Evolutionary conservation across 2,329 filamentous ascomycete genomes (phyloP), one percentile per base, ranked within the genome.

Genomic region (Botrytis sinoallii): DNA sequence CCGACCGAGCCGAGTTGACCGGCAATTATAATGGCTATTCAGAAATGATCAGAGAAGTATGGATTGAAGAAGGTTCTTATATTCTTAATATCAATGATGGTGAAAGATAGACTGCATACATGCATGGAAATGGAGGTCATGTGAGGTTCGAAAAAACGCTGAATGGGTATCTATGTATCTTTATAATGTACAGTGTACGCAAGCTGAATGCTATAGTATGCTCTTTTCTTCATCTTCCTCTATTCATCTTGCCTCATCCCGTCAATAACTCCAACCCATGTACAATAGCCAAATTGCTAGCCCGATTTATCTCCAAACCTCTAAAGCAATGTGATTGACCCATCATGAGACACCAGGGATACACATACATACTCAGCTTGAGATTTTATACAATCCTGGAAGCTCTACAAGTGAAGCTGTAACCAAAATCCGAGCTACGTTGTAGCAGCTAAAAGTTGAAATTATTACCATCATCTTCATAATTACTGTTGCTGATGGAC

Each of bases 401-500:
- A 40, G 16, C 29, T 38, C 42, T 32, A 32, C 25, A 68, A 25
- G 48, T 20, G 40, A 38, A 57, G 18, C 57, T 29, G 25, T 42
- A 32, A 52, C 42, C 69, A 71, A 38, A 46, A n/a, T 18, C 22
- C 35, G n/a, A 32, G 42, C 42, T 18, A 46, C 35, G n/a, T 38
- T 6, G 35, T 46, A 38, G 16, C 22, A 64, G 38, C 44, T 57
- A 73, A 22, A 70, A 32, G 48, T 72, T 35, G 46, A 60, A 60
- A 63, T 63, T 52, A 9, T 61, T 42, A 22, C 71, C 72, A 29
- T 76, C 73, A n/a, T 80, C 32, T 32, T 74, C 79, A n/a, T 80
- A 79, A 61, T 81, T 80, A 63, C 80, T 79, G 64, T 80, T 79
- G 44, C 80, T 78, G 29, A 79, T 75, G 73, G 92, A 90, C 75